These are phyloP conservation scores for Talaromyces adpressus DNA, from an alignment of 495 filamentous ascomycete genomes.

Conservation along the genomic window DNA sequence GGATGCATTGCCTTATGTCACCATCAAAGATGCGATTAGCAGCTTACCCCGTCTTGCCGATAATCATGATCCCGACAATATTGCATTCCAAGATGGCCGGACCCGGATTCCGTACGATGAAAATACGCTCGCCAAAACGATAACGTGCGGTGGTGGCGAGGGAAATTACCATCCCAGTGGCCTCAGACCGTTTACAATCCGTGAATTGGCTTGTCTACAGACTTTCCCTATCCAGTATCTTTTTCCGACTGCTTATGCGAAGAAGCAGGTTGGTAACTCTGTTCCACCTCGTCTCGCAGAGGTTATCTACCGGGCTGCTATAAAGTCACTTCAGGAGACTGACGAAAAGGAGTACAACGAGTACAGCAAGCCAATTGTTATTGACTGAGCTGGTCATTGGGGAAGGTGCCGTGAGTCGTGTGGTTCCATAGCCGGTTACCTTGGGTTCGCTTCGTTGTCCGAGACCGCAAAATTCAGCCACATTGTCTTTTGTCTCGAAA, in stretches of 20 bases:
- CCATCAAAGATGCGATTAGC: conserved; percentile 41
- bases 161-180: conserved; percentile 66
- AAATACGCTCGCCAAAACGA: conserved; percentile 46
- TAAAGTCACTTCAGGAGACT: conserved; percentile 45
- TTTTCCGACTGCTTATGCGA: conserved; percentile 43
- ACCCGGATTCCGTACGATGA: conserved; percentile 30
- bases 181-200: conserved; percentile 54
- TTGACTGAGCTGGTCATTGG: not conserved
- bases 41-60: conserved; percentile 31
- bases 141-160: conserved; percentile 64
- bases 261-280: conserved; percentile 81
- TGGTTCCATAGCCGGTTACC: not conserved
- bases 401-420: not conserved
- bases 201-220: conserved; percentile 71
- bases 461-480: not conserved
- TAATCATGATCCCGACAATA: conserved; percentile 38
- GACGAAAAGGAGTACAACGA: conserved; percentile 37
- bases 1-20: conserved; percentile 25
- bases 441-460: not conserved
- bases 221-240: conserved; percentile 61
- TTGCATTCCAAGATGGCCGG: conserved; percentile 13
- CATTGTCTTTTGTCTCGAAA: too few species aligned
- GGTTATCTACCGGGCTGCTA: conserved; percentile 52
- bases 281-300: conserved; percentile 63
- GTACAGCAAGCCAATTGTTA: not conserved